Percentiles rank a stretch among this genome's conserved stretches.
phyloP scores from a whole-genome alignment of 73 alveolate genomes.

The Paramecium primaurelia region DNA sequence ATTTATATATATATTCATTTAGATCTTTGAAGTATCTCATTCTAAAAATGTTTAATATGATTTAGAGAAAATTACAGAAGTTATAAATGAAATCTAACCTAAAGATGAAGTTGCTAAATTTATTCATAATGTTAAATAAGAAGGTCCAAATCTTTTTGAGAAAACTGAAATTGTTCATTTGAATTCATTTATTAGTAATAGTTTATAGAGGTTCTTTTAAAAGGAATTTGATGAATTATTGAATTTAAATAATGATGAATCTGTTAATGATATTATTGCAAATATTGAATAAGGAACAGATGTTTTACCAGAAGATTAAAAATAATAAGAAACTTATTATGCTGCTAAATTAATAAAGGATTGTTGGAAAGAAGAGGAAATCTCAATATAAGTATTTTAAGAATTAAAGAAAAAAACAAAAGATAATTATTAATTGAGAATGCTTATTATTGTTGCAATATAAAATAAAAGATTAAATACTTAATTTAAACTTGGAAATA shows the following conservation, averaged over 20 bases:
- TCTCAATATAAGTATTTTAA: neutral
- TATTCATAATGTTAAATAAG: neutral
- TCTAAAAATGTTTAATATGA: slow-evolving; percentile 40
- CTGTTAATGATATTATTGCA: neutral
- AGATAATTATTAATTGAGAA: neutral
- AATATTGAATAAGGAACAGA: neutral
- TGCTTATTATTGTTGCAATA: neutral
- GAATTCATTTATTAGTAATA: neutral
- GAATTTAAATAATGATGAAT: neutral
- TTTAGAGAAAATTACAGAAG: slow-evolving; percentile 33
- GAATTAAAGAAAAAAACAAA: neutral
- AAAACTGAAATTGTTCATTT: neutral
- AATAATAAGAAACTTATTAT: neutral
- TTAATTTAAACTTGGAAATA: neutral
- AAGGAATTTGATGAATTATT: slow-evolving; percentile 38
- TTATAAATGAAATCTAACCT: neutral
- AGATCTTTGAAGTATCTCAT: slow-evolving; percentile 46
- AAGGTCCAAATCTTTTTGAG: neutral
- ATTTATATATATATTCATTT: neutral
- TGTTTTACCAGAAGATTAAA: neutral
- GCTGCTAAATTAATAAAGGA: neutral
- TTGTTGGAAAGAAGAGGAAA: neutral
- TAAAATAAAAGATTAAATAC: neutral
- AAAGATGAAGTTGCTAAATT: neutral
- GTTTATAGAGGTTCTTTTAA: slow-evolving; percentile 2